A percentile compares a stretch with the other conserved stretches of the same genome.
Conservation (phyloP, 1,284 basidiomycete genomes). For the Ganoderma multipileum region DNA sequence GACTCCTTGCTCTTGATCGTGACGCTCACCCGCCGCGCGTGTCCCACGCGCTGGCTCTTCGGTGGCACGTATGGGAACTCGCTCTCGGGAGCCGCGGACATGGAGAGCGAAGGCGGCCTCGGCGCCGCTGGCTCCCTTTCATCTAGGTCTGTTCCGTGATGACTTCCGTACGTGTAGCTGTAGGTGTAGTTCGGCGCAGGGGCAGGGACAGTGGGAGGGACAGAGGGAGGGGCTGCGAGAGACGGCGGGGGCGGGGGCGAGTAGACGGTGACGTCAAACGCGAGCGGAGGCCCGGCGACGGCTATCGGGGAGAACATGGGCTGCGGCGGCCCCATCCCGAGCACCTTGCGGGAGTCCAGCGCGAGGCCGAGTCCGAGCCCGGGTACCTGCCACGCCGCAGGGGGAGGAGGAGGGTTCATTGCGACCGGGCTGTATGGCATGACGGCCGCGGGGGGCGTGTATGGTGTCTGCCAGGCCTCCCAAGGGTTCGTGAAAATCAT, state of each 20-base stretch:
- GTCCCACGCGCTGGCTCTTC: conserved; percentile 34
- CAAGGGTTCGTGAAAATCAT: conserved; percentile 23
- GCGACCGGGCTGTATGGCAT: background rate
- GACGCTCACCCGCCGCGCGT: conserved; percentile 40
- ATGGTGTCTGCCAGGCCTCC: conserved; percentile 20
- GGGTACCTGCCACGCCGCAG: background rate
- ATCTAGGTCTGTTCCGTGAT: background rate
- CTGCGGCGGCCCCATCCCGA: background rate
- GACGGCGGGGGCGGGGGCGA: background rate
- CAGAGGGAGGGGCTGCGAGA: background rate
- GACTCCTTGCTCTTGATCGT: conserved; percentile 35
- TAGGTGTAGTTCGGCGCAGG: background rate
- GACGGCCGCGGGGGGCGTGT: conserved; percentile 4
- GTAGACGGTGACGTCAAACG: background rate
- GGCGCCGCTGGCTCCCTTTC: background rate
- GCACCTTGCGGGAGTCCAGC: background rate
- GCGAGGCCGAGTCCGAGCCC: background rate
- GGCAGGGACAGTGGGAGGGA: background rate
- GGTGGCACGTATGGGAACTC: conserved; percentile 39
- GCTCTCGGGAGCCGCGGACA: conserved; percentile 15
- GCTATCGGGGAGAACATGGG: background rate
- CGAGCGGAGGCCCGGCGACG: background rate
- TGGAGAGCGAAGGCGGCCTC: conserved; percentile 19
- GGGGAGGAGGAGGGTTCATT: background rate
- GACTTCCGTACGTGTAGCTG: background rate